phyloP scores from a whole-genome alignment of 345 rosid genomes.

The Arabidopsis suecica region DNA sequence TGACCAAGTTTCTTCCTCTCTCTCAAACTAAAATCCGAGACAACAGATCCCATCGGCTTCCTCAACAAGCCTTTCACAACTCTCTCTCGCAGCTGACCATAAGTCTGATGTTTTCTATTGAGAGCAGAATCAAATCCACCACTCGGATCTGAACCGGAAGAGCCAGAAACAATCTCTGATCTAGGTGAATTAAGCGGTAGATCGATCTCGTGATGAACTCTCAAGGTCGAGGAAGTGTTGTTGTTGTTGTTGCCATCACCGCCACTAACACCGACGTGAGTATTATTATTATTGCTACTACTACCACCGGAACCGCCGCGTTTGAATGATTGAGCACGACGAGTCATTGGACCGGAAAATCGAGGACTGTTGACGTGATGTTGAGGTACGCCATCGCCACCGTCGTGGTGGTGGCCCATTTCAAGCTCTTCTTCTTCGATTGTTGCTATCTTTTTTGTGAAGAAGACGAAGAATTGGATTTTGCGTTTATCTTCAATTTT shows the following conservation, averaged over 20 bases:
- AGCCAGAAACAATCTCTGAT: conserved; percentile 59
- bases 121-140: conserved; percentile 50
- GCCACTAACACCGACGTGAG: conserved; percentile 9
- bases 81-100: conserved; percentile 55
- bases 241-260: background rate
- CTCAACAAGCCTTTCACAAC: conserved; percentile 54
- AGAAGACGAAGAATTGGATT: background rate
- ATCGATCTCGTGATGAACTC: conserved; percentile 77
- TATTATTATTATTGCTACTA: conserved; percentile 31
- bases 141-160: conserved; percentile 41
- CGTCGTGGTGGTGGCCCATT: conserved; percentile 63
- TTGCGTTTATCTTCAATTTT: background rate
- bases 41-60: conserved; percentile 65
- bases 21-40: conserved; percentile 65
- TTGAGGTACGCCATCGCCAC: conserved; percentile 76
- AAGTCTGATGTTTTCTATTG: conserved; percentile 49
- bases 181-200: conserved; percentile 71
- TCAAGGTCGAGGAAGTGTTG: conserved; percentile 16
- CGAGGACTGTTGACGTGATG: conserved; percentile 83
- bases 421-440: conserved; percentile 51
- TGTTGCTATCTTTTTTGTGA: conserved; percentile 43
- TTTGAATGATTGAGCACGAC: conserved; percentile 90
- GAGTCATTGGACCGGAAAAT: conserved; percentile 84
- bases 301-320: conserved; percentile 54
- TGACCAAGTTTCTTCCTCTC: conserved; percentile 83